These are phyloP conservation scores for Xenoacremonium recifei DNA, from an alignment of 2,329 filamentous ascomycete species.

Conservation along the genomic window DNA sequence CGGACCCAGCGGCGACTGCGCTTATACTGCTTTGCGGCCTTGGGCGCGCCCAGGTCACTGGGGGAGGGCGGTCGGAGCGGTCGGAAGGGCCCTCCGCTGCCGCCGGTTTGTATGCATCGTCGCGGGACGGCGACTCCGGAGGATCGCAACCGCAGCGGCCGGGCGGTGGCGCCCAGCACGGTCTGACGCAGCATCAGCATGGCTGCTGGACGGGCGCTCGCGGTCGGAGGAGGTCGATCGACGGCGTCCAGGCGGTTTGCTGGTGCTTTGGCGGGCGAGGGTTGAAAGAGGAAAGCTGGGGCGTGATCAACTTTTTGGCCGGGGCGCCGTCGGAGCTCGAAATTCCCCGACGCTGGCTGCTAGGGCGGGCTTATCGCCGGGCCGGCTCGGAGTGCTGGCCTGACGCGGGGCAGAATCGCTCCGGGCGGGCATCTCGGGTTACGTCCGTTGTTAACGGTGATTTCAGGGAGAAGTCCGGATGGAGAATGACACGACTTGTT, in stretches of 20 bases:
- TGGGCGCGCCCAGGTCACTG: constrained; percentile 71
- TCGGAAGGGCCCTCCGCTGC: constrained; percentile 52
- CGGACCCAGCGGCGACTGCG: constrained; percentile 74
- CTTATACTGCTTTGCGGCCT: constrained; percentile 67
- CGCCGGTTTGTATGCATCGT: constrained; percentile 30
- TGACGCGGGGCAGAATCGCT: constrained; percentile 7
- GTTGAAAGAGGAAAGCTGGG: no score
- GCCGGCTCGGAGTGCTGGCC: constrained; percentile 18
- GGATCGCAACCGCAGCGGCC: constrained; percentile 19
- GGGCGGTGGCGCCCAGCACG: constrained; percentile 21
- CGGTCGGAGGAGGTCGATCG: no score
- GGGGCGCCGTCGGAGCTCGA: constrained; percentile 24
- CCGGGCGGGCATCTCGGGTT: constrained; percentile 2
- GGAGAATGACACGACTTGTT: no score
- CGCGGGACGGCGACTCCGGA: constrained; percentile 48
- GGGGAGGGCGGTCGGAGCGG: constrained; percentile 76
- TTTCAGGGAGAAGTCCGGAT: no score
- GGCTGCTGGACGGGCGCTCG: no score
- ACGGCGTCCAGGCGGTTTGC: no score
- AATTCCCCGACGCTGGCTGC: constrained; percentile 6
- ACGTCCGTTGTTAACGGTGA: no score
- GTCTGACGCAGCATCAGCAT: constrained; percentile 26
- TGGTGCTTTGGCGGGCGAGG: no score
- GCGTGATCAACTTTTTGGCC: no score
- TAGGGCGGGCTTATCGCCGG: constrained; percentile 21